Evolutionary conservation across 495 filamentous ascomycete genomes (phyloP).

Genomic region (Cetradonia linearis): DNA sequence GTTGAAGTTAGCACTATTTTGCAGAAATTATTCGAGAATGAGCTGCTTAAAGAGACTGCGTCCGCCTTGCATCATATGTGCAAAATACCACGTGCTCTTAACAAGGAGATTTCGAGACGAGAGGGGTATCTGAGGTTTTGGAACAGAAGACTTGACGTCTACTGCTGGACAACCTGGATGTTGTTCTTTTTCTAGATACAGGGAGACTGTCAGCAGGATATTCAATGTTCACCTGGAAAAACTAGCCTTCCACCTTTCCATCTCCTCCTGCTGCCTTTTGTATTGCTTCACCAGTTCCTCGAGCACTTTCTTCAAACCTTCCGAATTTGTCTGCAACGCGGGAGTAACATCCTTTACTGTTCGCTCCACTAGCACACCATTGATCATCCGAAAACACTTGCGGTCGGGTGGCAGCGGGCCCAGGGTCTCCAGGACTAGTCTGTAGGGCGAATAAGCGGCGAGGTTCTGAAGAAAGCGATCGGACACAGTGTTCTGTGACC

Average conservation of each 20-base stretch:
- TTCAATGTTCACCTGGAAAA: background rate
- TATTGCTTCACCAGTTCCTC: conserved; percentile 96
- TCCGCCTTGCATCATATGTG: conserved; percentile 1
- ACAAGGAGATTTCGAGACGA: background rate
- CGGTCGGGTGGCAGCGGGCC: conserved; percentile 72
- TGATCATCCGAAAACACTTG: conserved; percentile 98
- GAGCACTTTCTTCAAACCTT: conserved; percentile 90
- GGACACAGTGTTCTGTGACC: conserved; percentile 1
- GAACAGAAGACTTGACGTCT: conserved; percentile 1
- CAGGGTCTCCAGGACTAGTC: conserved; percentile 91
- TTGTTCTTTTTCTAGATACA: conserved; percentile 90
- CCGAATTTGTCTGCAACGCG: conserved; percentile 84
- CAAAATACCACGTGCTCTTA: background rate
- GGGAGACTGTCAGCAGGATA: conserved; percentile 17
- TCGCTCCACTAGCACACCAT: conserved; percentile 88
- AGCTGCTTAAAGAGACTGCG: conserved; percentile 3
- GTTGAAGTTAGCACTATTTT: conserved; percentile 1
- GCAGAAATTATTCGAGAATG: background rate
- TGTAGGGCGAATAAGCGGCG: conserved; percentile 36
- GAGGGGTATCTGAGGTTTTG: background rate
- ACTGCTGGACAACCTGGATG: conserved; percentile 86
- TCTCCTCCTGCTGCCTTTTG: conserved; percentile 83
- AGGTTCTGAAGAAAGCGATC: conserved; percentile 14
- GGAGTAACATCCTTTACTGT: conserved; percentile 88
- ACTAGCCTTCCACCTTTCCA: conserved; percentile 96